These are phyloP conservation scores for Macroventuria anomochaeta DNA, from an alignment of 2,329 filamentous ascomycete species.

Conservation along the genomic window DNA sequence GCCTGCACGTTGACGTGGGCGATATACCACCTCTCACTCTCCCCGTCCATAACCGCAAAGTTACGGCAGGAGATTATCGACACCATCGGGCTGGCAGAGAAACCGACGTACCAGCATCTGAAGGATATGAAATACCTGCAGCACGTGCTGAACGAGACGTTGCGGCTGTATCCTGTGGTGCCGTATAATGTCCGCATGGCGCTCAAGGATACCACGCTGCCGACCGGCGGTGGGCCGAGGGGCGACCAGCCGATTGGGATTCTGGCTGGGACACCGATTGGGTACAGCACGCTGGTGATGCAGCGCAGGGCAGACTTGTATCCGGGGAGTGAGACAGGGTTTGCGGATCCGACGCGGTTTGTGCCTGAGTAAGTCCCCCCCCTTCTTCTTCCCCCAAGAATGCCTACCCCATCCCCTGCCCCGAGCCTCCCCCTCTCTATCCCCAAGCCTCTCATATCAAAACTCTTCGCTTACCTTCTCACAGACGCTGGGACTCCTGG, in stretches of 20 bases:
- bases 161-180: conserved; percentile 58
- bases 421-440: too few species aligned
- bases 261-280: conserved; percentile 53
- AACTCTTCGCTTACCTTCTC: neutral
- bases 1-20: conserved; percentile 81
- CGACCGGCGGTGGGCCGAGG: conserved; percentile 56
- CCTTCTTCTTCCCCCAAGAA: neutral
- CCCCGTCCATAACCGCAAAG: conserved; percentile 70
- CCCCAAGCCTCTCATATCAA: too few species aligned
- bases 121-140: conserved; percentile 82
- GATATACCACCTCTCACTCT: conserved; percentile 79
- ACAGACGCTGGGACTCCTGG: conserved; percentile 56
- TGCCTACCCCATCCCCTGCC: too few species aligned
- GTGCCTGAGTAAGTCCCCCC: conserved; percentile 50
- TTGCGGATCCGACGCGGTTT: conserved; percentile 53
- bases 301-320: conserved; percentile 59
- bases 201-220: conserved; percentile 56
- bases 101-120: conserved; percentile 75
- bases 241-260: conserved; percentile 55
- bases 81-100: conserved; percentile 66
- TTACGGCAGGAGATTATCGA: conserved; percentile 75
- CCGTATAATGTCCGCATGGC: conserved; percentile 59
- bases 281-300: conserved; percentile 57
- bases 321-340: conserved; percentile 46
- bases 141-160: conserved; percentile 45